Conservation (phyloP, 2,329 filamentous ascomycete species). For the Fusarium succisae region DNA sequence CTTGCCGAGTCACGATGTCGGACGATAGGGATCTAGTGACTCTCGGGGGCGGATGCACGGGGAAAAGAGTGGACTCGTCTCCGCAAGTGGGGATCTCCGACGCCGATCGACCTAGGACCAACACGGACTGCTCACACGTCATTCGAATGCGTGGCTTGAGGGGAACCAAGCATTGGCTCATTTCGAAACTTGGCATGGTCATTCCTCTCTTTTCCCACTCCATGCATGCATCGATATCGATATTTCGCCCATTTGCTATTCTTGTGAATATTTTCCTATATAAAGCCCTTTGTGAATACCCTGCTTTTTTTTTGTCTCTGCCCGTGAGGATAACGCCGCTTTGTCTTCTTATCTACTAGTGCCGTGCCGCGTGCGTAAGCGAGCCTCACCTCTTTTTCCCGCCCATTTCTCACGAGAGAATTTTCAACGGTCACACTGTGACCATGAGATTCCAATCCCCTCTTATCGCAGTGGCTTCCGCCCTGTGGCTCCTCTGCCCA, state of each 20-base stretch:
- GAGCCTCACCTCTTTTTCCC: background rate
- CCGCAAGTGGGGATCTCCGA: background rate
- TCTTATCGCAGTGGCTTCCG: slow-evolving; percentile 12
- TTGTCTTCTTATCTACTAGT: background rate
- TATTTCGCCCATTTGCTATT: slow-evolving; percentile 6
- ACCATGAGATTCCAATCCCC: slow-evolving; percentile 27
- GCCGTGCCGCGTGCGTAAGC: slow-evolving; percentile 1
- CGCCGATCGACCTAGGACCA: slow-evolving; percentile 10
- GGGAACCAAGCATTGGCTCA: slow-evolving; percentile 23
- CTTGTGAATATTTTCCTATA: background rate
- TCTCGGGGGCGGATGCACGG: background rate
- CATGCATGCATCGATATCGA: background rate
- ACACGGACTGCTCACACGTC: slow-evolving; percentile 17
- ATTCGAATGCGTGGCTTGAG: slow-evolving; percentile 30
- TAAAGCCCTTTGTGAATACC: background rate
- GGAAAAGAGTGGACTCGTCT: background rate
- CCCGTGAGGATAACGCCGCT: background rate
- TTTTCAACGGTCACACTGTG: background rate
- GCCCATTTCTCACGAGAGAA: background rate
- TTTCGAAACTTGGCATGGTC: slow-evolving; percentile 16
- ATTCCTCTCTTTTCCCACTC: background rate
- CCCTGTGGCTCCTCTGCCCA: slow-evolving; percentile 27
- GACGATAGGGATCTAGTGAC: slow-evolving; percentile 18
- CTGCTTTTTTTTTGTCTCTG: background rate
- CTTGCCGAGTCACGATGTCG: slow-evolving; percentile 18